Base-by-base conservation (phyloP, 169 alveolate species). In the Plasmodium fragile region DNA sequence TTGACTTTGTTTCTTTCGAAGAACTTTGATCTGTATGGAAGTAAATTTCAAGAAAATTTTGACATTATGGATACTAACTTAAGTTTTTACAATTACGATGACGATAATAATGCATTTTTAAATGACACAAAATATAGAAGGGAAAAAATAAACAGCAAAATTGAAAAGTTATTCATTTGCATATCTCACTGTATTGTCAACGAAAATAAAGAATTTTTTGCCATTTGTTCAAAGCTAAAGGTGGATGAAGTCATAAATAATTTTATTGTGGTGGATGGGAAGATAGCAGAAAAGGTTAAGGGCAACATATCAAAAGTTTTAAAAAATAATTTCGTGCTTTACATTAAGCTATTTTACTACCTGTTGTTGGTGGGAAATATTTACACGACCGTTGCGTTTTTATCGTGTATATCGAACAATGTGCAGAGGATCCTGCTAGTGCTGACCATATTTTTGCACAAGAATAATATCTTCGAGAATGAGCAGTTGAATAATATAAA, bases 321-420 rank as follows among this genome's bases (percentile, higher is more conserved):
- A 69, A 91, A 41, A 22, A 91, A 80, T 39, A 91, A 91, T 70
- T 91, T 91, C 75, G 73, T 91, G 39, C 43, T 91, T 36, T 91
- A 91, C 82, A 91, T 91, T 34, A 91, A 91, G 59, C 55, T 91
- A 80, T 91, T 91, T 91, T 91, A 91, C 82, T 91, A 91, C 73
- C 72, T 91, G 22, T 73, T 91, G 73, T 69, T 91, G 36, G 94
- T 91, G 13, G 94, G 94, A 28, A 91, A 91, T 91, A 34, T 91
- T 49, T 91, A 81, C 73, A 69, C 83, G 18, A 81, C 92, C 13
- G 83, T 91, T 52, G 84, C 53, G 22, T 91, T 81, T 91, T 39
- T 91, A 81, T 91, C 94, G 11, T 91, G 94, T 81, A 49, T 91
- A 41, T 91, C 94, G 30, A 81, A 52, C 39, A 91, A 91, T 32